These are phyloP conservation scores for Aspergillus tubingensis DNA, from an alignment of 2,329 filamentous ascomycete genomes.

Conservation along the genomic window DNA sequence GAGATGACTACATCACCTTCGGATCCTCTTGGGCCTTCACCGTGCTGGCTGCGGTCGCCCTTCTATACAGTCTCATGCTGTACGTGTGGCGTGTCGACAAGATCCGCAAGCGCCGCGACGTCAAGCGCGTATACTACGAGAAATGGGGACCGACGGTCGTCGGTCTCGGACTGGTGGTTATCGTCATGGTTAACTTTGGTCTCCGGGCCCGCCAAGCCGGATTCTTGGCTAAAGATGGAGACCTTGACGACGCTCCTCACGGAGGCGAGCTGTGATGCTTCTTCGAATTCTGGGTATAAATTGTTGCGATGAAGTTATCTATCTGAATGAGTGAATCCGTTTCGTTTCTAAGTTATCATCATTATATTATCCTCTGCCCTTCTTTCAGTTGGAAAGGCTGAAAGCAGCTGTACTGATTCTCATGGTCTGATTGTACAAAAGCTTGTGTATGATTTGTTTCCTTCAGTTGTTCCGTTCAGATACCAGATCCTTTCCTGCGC, in stretches of 20 bases:
- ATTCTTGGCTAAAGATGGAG: constrained; percentile 25
- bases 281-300: background rate
- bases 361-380: background rate
- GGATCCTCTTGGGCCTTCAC: constrained; percentile 77
- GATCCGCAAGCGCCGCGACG: constrained; percentile 80
- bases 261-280: constrained; percentile 16
- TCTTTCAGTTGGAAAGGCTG: background rate
- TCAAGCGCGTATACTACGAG: constrained; percentile 78
- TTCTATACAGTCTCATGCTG: constrained; percentile 80
- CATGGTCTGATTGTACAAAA: constrained; percentile 1
- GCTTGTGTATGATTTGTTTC: background rate
- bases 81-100: constrained; percentile 87
- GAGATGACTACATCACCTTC: constrained; percentile 62
- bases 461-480: background rate
- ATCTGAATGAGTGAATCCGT: background rate
- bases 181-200: constrained; percentile 77
- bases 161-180: constrained; percentile 70
- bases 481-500: background rate
- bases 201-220: constrained; percentile 66
- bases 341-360: background rate
- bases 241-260: constrained; percentile 3
- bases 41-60: constrained; percentile 70
- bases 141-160: constrained; percentile 79
- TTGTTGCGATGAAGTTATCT: background rate
- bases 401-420: background rate